Conservation (phyloP, 257 asterid species). For the Solanum clarkiae region DNA sequence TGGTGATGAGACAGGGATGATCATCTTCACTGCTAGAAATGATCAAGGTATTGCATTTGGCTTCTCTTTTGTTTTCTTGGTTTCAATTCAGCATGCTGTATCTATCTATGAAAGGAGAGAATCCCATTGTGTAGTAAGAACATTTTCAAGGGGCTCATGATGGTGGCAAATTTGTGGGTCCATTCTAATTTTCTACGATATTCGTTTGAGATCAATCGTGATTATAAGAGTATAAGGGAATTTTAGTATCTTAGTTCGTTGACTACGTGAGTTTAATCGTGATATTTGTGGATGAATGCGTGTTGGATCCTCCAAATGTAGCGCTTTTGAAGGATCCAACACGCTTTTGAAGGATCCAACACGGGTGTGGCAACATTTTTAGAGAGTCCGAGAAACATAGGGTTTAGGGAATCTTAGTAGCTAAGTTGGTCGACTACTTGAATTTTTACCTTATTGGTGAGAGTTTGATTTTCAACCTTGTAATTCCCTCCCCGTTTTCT, state of each 20-base stretch:
- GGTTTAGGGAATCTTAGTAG: not conserved
- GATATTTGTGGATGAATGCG: not conserved
- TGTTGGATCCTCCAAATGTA: not conserved
- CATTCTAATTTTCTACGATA: not conserved
- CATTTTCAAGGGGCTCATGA: not conserved
- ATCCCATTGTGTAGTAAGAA: not conserved
- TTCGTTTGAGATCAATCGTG: not conserved
- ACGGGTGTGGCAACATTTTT: not conserved
- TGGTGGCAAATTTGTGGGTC: not conserved
- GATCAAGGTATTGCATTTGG: constrained; percentile 20
- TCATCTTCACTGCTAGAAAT: constrained; percentile 27
- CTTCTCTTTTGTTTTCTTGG: not conserved
- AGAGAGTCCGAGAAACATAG: not conserved
- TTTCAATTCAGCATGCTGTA: not conserved
- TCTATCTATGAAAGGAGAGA: not conserved
- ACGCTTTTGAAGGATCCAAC: not conserved
- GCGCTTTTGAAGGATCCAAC: not conserved
- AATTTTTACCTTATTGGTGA: not conserved
- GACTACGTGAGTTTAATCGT: not conserved
- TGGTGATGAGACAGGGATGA: constrained; percentile 36
- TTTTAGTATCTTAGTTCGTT: not conserved
- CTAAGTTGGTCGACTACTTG: not conserved
- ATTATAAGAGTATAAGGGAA: not conserved
- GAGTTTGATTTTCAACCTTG: not conserved
- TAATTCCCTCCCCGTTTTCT: not conserved